Base-by-base conservation (phyloP, 2,329 filamentous ascomycete genomes). In the Sarocladiaceae sp. region DNA sequence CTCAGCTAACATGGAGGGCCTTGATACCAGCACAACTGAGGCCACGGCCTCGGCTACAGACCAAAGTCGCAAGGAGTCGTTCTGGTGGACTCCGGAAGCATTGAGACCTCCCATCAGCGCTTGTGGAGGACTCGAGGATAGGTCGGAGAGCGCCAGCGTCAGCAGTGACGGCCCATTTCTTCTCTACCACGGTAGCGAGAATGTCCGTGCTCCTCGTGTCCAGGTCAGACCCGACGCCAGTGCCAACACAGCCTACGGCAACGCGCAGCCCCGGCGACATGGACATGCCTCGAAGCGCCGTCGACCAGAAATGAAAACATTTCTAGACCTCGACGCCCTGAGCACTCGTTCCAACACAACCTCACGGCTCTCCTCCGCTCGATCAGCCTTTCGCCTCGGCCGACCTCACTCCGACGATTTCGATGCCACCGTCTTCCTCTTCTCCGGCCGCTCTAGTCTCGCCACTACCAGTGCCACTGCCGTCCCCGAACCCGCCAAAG, bases 221-320 rank as follows among this genome's bases (percentile, higher is more conserved):
- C n/a, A 18, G 20, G 13, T 26, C n/a, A 6, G 32, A 31, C 21
- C 45, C 9, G 29, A 31, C 19, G 12, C 37, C n/a, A 41, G 21
- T 21, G 11, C 23, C 10, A 41, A 24, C 19, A 41, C 9, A 13
- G 24, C 12, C 20, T 15, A 13, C 23, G 37, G 24, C 29, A 5
- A 41, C 21, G 23, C 23, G 37, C 23, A 41, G 23, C 37, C 21
- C 6, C 23, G 13, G 19, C 34, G 34, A 39, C 34, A 39, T 39
- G 34, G 34, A 21, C 23, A 27, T 11, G 24, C 37, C 37, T 41
- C 37, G 23, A 41, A 41, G 23, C 37, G 24, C 23, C 45, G 20
- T 33, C 45, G 45, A 43, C 32, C 10, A 44, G 29, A 44, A 16
- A 50, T 48, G 46, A 48, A 44, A 37, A 49, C 45, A 26, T 52